A percentile compares a stretch with the other conserved stretches of the same genome.
These are phyloP conservation scores for Suillus luteus DNA, from an alignment of 768 basidiomycete genomes.

Conservation along the genomic window DNA sequence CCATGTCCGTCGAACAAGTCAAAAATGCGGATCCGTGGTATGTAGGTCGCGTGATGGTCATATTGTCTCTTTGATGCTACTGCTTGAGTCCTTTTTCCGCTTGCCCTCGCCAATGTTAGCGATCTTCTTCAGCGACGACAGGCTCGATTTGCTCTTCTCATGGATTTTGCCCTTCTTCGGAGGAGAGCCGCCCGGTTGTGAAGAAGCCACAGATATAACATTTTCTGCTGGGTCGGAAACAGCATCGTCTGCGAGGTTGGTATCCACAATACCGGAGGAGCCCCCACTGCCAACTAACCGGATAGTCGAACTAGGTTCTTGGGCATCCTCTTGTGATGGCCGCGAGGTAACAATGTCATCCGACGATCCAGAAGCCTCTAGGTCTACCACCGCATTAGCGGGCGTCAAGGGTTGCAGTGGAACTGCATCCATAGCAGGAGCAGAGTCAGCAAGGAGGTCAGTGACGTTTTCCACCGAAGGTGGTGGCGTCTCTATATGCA, in stretches of 20 bases:
- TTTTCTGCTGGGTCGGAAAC: slow-evolving; percentile 41
- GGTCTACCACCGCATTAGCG: slow-evolving; percentile 14
- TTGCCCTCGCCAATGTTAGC: slow-evolving; percentile 40
- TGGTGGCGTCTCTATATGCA: slow-evolving; percentile 11
- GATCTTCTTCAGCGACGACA: slow-evolving; percentile 57
- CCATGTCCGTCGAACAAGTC: slow-evolving; percentile 23
- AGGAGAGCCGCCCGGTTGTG: slow-evolving; percentile 30
- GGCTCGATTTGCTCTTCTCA: slow-evolving; percentile 57
- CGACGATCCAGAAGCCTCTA: slow-evolving; percentile 12
- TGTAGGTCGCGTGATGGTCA: slow-evolving; percentile 21
- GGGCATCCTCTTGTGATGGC: slow-evolving; percentile 21
- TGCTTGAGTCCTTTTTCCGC: slow-evolving; percentile 57
- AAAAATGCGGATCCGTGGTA: slow-evolving; percentile 15
- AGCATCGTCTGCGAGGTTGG: slow-evolving; percentile 32
- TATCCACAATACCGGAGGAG: slow-evolving; percentile 31
- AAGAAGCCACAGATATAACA: slow-evolving; percentile 37
- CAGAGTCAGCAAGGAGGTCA: slow-evolving; percentile 52
- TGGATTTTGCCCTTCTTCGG: slow-evolving; percentile 40
- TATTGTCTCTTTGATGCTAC: slow-evolving; percentile 45
- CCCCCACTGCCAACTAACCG: slow-evolving; percentile 63
- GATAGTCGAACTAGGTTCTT: slow-evolving; percentile 45
- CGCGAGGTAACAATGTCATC: slow-evolving; percentile 15
- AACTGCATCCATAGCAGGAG: slow-evolving; percentile 34
- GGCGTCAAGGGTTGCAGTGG: slow-evolving; percentile 36
- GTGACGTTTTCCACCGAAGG: slow-evolving; percentile 36